phyloP scores from a whole-genome alignment of 257 asterid species.

The Euphrasia confusa region DNA sequence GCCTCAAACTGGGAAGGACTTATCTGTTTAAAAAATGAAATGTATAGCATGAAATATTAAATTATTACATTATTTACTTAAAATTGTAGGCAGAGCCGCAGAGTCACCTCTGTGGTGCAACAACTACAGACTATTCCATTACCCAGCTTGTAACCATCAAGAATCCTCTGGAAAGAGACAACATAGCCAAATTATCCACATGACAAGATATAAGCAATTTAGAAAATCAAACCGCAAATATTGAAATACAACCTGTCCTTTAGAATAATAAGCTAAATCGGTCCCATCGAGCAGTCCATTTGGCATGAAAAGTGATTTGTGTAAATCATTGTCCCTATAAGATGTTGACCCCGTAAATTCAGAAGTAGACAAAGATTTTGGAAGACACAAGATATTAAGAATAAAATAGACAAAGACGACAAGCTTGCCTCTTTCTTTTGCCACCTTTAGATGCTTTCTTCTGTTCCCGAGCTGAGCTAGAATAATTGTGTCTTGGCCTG shows the following conservation, averaged over 20 bases:
- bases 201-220: background rate
- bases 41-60: background rate
- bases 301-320: slow-evolving; percentile 71
- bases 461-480: slow-evolving; percentile 35
- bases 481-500: slow-evolving; percentile 48
- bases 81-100: slow-evolving; percentile 7
- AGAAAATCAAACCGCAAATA: slow-evolving; percentile 4
- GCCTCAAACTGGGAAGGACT: slow-evolving; percentile 83
- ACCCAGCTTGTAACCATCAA: slow-evolving; percentile 79
- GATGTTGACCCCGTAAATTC: background rate
- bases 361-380: background rate
- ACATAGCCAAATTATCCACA: background rate
- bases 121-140: slow-evolving; percentile 75
- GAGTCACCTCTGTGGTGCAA: slow-evolving; percentile 61
- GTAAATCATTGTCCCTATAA: slow-evolving; percentile 79
- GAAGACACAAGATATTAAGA: background rate
- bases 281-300: slow-evolving; percentile 91
- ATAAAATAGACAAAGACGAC: background rate
- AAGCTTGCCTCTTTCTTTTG: slow-evolving; percentile 51
- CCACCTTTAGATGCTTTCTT: slow-evolving; percentile 49
- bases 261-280: slow-evolving; percentile 69
- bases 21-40: slow-evolving; percentile 38
- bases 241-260: slow-evolving; percentile 62
- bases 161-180: slow-evolving; percentile 50
- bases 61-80: too few relatives aligned